Percentiles rank a stretch among this genome's conserved stretches.
These are phyloP conservation scores for Candida alai DNA, from an alignment of 805 yeast genomes.

Conservation along the genomic window DNA sequence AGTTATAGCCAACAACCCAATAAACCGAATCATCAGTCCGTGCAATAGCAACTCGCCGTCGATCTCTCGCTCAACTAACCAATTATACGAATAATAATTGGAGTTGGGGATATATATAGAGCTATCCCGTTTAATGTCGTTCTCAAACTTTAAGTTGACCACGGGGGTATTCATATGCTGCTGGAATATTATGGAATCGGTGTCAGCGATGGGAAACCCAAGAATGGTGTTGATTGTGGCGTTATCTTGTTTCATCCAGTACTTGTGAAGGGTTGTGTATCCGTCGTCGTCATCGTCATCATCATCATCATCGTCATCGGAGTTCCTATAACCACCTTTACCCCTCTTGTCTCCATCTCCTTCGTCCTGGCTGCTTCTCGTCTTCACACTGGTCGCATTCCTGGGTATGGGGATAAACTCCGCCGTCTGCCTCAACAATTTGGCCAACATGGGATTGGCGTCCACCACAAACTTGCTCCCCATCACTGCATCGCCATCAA, in stretches of 20 bases:
- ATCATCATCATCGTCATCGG: slow-evolving; percentile 12
- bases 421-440: slow-evolving; percentile 25
- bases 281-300: slow-evolving; percentile 16
- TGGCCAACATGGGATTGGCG: slow-evolving; percentile 33
- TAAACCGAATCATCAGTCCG: slow-evolving; percentile 30
- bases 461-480: slow-evolving; percentile 35
- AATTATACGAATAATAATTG: slow-evolving; percentile 28
- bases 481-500: slow-evolving; percentile 36
- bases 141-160: slow-evolving; percentile 30
- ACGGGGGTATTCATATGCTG: slow-evolving; percentile 27
- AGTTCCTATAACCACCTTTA: no score
- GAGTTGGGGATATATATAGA: slow-evolving; percentile 32
- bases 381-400: slow-evolving; percentile 15
- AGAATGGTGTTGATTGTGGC: slow-evolving; percentile 27
- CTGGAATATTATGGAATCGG: slow-evolving; percentile 31
- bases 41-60: slow-evolving; percentile 29
- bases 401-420: slow-evolving; percentile 31
- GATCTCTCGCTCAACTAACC: slow-evolving; percentile 25
- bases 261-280: slow-evolving; percentile 27
- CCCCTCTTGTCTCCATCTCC: no score
- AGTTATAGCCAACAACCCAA: slow-evolving; percentile 34
- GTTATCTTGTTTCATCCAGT: slow-evolving; percentile 34
- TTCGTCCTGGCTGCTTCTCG: slow-evolving; percentile 12
- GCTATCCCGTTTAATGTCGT: slow-evolving; percentile 25
- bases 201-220: slow-evolving; percentile 20